Evolutionary conservation across 768 basidiomycete genomes (phyloP).

Genomic region (Lepiota brunneoincarnata): DNA sequence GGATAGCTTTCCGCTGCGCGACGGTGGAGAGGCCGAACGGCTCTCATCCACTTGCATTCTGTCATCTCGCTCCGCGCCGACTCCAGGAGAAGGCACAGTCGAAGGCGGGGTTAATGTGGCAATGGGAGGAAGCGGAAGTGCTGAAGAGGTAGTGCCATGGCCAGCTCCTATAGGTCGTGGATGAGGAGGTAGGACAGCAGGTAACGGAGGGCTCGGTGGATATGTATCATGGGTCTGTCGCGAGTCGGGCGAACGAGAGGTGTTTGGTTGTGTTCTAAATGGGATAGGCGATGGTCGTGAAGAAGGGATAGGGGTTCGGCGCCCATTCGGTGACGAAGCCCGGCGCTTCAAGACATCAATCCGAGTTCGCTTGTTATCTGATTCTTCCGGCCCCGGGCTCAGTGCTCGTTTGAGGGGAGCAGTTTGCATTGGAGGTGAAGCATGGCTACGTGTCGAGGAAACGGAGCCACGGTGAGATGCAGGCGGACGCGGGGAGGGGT

Average conservation of each 20-base stretch:
- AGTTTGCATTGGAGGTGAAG: slow-evolving; percentile 53
- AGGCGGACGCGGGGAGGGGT: slow-evolving; percentile 47
- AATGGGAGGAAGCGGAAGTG: slow-evolving; percentile 67
- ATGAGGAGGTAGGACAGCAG: slow-evolving; percentile 67
- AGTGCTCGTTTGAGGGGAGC: slow-evolving; percentile 62
- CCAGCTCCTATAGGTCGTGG: slow-evolving; percentile 68
- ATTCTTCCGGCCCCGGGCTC: slow-evolving; percentile 65
- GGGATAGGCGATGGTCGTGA: slow-evolving; percentile 70
- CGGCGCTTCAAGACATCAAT: slow-evolving; percentile 53
- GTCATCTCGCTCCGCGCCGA: slow-evolving; percentile 44
- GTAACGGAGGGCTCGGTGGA: slow-evolving; percentile 53
- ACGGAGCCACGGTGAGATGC: slow-evolving; percentile 63
- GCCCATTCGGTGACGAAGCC: slow-evolving; percentile 47
- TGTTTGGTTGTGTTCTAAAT: slow-evolving; percentile 62
- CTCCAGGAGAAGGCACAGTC: slow-evolving; percentile 48
- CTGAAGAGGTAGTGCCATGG: slow-evolving; percentile 30
- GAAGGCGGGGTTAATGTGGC: slow-evolving; percentile 65
- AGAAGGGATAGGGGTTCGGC: slow-evolving; percentile 55
- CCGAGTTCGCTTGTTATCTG: slow-evolving; percentile 59
- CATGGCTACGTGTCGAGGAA: slow-evolving; percentile 61
- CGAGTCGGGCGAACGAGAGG: slow-evolving; percentile 67
- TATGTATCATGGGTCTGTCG: slow-evolving; percentile 48
- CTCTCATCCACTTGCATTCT: slow-evolving; percentile 55
- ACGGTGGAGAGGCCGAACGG: slow-evolving; percentile 48
- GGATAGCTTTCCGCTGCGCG: slow-evolving; percentile 46